A percentile compares a stretch with the other conserved stretches of the same genome.
Evolutionary conservation across 495 filamentous ascomycete species (phyloP).

Genomic region (Penicillium waksmanii): DNA sequence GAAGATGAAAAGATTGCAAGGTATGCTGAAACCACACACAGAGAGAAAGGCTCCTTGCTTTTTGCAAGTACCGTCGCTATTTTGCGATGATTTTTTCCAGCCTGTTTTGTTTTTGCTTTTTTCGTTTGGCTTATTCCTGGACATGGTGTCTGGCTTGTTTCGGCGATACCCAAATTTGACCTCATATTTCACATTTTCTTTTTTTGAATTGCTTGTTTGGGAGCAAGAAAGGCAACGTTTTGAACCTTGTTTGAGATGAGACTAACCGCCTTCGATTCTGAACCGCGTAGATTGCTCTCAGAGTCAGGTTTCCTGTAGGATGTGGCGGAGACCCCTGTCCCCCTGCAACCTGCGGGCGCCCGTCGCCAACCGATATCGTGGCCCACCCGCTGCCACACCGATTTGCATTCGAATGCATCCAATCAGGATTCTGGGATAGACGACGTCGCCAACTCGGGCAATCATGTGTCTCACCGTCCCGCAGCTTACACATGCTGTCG

Average conservation of each 20-base stretch:
- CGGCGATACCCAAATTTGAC: slow-evolving; percentile 38
- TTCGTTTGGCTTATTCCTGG: slow-evolving; percentile 19
- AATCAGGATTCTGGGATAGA: slow-evolving; percentile 21
- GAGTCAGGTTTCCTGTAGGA: slow-evolving; percentile 75
- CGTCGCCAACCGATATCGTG: slow-evolving; percentile 24
- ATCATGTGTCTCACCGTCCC: slow-evolving; percentile 13
- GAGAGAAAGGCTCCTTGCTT: slow-evolving; percentile 42
- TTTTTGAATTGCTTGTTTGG: slow-evolving; percentile 11
- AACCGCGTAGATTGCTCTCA: slow-evolving; percentile 63
- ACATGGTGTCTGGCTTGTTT: slow-evolving; percentile 26
- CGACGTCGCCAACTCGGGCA: slow-evolving; percentile 11
- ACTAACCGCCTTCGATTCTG: slow-evolving; percentile 45
- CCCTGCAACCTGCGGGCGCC: slow-evolving; percentile 28
- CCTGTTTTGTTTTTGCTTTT: slow-evolving; percentile 17
- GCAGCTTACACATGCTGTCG: slow-evolving; percentile 14
- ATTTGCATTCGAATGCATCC: slow-evolving; percentile 17
- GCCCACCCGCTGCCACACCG: slow-evolving; percentile 12
- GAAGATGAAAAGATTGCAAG: slow-evolving; percentile 94
- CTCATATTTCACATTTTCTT: slow-evolving; percentile 20
- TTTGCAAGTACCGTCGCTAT: slow-evolving; percentile 41
- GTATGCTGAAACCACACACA: slow-evolving; percentile 53
- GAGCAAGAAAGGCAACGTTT: slow-evolving; percentile 18
- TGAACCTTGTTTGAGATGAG: slow-evolving; percentile 33
- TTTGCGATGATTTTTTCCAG: slow-evolving; percentile 33
- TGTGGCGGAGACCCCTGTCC: slow-evolving; percentile 31